Percentiles rank a stretch among this genome's conserved stretches.
Conservation (phyloP, 352 stramenopile genomes). For the Globisporangium abappressorium region DNA sequence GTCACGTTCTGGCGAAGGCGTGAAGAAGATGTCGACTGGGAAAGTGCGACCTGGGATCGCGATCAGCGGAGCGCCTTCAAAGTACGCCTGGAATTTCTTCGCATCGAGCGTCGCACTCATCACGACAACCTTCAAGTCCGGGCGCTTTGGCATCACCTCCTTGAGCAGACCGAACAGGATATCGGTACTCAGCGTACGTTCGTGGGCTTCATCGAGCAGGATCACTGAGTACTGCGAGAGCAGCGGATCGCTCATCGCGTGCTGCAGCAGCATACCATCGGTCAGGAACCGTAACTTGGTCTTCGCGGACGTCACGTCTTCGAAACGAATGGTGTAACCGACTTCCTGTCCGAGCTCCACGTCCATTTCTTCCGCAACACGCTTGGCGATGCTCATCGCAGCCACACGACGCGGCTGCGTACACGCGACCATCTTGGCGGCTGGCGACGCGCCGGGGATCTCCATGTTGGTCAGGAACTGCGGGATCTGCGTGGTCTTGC, state of each 20-base stretch:
- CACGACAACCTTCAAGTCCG: slow-evolving; percentile 97
- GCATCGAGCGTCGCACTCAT: slow-evolving; percentile 99
- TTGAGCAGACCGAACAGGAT: slow-evolving; percentile 98
- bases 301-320: slow-evolving; percentile 90
- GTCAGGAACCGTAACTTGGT: slow-evolving; percentile 87
- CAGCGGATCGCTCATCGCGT: slow-evolving; percentile 96
- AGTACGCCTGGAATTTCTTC: slow-evolving; percentile 95
- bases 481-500: slow-evolving; percentile 97
- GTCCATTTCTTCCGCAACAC: slow-evolving; percentile 99
- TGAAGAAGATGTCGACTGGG: slow-evolving; percentile 99
- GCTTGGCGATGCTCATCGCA: slow-evolving; percentile 96
- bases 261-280: slow-evolving; percentile 96
- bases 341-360: slow-evolving; percentile 96
- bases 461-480: slow-evolving; percentile 91
- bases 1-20: slow-evolving; percentile 95
- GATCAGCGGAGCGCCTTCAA: slow-evolving; percentile 91
- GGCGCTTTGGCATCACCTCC: slow-evolving; percentile 92
- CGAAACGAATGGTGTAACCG: slow-evolving; percentile 99
- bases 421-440: slow-evolving; percentile 88
- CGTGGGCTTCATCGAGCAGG: slow-evolving; percentile 97
- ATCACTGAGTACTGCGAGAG: slow-evolving; percentile 96
- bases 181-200: slow-evolving; percentile 96
- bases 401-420: slow-evolving; percentile 98
- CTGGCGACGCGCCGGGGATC: slow-evolving; percentile 59
- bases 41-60: slow-evolving; percentile 96